These are phyloP conservation scores for Triglochin maritima DNA, from an alignment of 106 monocot species.

Conservation along the genomic window DNA sequence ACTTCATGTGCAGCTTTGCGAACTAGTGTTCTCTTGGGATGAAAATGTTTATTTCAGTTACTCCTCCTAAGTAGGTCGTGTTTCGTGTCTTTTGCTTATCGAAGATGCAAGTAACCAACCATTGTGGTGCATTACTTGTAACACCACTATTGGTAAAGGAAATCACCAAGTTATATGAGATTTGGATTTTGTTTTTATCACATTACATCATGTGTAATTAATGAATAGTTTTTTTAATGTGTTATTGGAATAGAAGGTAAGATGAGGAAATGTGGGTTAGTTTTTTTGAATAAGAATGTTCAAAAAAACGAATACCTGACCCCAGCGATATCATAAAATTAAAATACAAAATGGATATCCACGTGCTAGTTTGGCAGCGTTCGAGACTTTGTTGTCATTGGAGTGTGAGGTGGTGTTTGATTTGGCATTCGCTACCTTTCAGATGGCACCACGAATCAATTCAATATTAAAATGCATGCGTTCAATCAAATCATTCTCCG, in stretches of 20 bases:
- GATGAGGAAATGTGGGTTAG: no score
- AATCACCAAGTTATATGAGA: background rate
- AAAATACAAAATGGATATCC: no score
- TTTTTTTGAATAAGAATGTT: no score
- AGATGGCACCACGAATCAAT: no score
- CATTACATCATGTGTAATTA: background rate
- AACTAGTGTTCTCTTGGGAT: constrained; percentile 21
- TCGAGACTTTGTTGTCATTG: no score
- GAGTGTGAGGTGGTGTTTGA: no score
- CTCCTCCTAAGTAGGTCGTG: background rate
- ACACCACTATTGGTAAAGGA: background rate
- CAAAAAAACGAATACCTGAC: no score
- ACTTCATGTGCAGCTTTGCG: constrained; percentile 15
- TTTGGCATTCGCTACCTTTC: no score
- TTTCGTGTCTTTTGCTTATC: background rate
- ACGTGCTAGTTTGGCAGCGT: no score
- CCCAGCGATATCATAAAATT: no score
- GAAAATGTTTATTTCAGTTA: constrained; percentile 10
- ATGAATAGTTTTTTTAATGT: background rate
- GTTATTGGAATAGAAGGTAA: no score
- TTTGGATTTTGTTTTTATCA: background rate
- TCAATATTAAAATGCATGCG: no score
- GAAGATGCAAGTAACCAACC: background rate
- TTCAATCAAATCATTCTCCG: background rate
- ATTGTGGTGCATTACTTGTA: background rate